These are phyloP conservation scores for Cyclotella sp. DNA, from an alignment of 108 stramenopile genomes.

Conservation along the genomic window DNA sequence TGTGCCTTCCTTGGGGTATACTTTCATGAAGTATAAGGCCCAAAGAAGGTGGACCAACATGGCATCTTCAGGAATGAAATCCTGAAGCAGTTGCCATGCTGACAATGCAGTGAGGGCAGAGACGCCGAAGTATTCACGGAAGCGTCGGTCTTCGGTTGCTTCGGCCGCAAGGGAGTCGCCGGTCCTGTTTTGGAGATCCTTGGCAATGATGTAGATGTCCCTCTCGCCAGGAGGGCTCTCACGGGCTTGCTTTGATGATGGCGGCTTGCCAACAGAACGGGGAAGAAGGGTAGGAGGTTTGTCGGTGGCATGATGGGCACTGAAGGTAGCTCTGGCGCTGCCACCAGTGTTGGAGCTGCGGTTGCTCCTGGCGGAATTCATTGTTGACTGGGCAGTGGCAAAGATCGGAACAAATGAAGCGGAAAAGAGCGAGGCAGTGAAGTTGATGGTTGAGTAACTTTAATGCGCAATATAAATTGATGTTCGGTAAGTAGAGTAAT, in stretches of 20 bases:
- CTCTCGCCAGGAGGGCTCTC: not conserved
- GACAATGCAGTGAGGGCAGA: not conserved
- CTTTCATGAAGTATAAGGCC: constrained; percentile 16
- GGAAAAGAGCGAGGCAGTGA: no score
- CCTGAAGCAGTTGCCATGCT: not conserved
- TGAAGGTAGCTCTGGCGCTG: no score
- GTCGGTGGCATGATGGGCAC: no score
- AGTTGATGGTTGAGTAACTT: no score
- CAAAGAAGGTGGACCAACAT: constrained; percentile 19
- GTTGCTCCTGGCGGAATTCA: no score
- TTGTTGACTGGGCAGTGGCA: no score
- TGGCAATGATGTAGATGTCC: not conserved
- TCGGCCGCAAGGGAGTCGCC: not conserved
- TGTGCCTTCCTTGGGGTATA: constrained; percentile 7
- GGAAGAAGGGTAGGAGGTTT: no score
- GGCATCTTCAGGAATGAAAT: constrained; percentile 10
- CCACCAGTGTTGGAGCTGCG: no score
- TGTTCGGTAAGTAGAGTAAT: no score
- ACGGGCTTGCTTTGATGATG: not conserved
- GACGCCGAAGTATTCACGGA: not conserved
- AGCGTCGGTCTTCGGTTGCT: not conserved
- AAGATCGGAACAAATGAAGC: no score
- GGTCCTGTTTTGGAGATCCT: not conserved
- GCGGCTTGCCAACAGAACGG: no score
- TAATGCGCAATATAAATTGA: no score